Evolutionary conservation across 176 grass and related monocot species (phyloP), one percentile per base, ranked within the genome.

Genomic region (Phyllostachys edulis): DNA sequence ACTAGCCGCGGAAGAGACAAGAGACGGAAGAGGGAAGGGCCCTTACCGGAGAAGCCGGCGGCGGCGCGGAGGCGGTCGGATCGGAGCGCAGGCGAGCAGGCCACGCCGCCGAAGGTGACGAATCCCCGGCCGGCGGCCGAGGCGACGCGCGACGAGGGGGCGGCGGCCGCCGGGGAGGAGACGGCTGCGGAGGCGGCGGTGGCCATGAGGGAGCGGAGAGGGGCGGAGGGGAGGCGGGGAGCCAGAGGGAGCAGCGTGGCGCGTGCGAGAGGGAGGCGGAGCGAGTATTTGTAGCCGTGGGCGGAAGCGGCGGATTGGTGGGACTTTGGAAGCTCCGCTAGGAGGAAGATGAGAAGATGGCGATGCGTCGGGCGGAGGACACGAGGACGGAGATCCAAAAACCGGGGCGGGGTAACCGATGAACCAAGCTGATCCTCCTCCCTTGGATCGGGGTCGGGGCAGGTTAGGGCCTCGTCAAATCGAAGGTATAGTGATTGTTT

Each of bases 141-240:
- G 11, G 45, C 47, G 23, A 79, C 26, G 7, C 37, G 71, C 4
- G 65, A 63, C 77, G 45, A 51, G 29, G 62, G 21, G 57, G 6
- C 44, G 55, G 26, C 64, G 3, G 78, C 83, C 39, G 80, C 80
- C 60, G 79, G 73, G 17, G 84, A 82, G 39, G 85, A 16, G 60
- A 66, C 60, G 9, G 84, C 88, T 0, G 71, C 52, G 5, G 87
- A 46, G 2, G 67, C 39, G 49, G 87, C 57, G 2, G 67, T 24
- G 49, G 84, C 88, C 84, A 90, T 90, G 88, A 82, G 73, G 49
- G 74, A 47, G 0, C 57, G 88, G 32, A 67, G 77, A 23, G 88
- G 37, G 44, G 65, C 55, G 55, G 69, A 38, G 74, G 62, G 10
- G 84, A 86, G 68, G 67, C 74, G 67, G 89, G 50, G 68, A 83